These are phyloP conservation scores for Lithospermum erythrorhizon DNA, from an alignment of 257 asterid species.

Conservation along the genomic window DNA sequence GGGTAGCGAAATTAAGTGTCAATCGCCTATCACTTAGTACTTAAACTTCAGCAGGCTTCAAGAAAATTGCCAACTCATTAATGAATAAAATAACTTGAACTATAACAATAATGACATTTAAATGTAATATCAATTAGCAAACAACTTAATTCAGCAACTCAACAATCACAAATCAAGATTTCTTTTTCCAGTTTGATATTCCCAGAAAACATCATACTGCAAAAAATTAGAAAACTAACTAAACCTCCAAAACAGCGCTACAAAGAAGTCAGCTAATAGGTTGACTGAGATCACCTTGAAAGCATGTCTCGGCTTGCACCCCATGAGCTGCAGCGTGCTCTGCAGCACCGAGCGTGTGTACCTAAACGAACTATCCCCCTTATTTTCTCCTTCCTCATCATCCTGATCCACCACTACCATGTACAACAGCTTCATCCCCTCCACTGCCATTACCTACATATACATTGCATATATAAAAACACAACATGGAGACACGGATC, in stretches of 20 bases:
- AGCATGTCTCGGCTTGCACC: slow-evolving; percentile 77
- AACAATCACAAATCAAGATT: not conserved
- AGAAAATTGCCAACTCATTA: too few relatives aligned
- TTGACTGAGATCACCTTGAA: slow-evolving; percentile 33
- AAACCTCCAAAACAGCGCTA: not conserved
- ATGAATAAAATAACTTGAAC: too few relatives aligned
- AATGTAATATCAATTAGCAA: too few relatives aligned
- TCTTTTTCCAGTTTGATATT: too few relatives aligned
- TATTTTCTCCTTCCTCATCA: slow-evolving; percentile 14
- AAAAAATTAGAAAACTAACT: not conserved
- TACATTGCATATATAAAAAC: not conserved
- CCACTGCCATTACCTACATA: slow-evolving; percentile 30
- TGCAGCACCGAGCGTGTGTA: slow-evolving; percentile 72
- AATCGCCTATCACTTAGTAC: too few relatives aligned
- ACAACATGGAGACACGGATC: too few relatives aligned
- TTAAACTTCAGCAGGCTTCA: too few relatives aligned
- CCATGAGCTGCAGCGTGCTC: slow-evolving; percentile 73
- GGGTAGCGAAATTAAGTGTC: too few relatives aligned
- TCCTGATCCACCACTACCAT: slow-evolving; percentile 45
- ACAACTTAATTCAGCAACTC: not conserved
- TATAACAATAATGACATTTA: too few relatives aligned
- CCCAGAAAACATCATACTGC: not conserved
- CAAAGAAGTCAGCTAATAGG: too few relatives aligned
- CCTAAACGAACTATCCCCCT: slow-evolving; percentile 38
- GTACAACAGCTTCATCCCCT: slow-evolving; percentile 49